Conservation (phyloP, 1,139 yeast genomes). For the Wickerhamomyces sp. region DNA sequence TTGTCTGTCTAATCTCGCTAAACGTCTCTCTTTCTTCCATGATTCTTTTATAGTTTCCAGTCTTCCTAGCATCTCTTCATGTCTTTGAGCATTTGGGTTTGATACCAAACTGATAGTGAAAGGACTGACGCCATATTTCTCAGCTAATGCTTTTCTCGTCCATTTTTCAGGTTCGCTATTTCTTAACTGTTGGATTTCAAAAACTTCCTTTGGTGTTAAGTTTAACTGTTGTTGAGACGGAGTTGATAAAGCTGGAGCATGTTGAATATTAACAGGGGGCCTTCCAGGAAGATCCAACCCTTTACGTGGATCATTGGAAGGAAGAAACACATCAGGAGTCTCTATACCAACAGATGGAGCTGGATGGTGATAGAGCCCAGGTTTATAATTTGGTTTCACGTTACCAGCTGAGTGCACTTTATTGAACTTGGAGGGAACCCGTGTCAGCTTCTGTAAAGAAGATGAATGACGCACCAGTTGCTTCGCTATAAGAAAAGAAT, state of each 20-base stretch:
- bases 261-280: slow-evolving; percentile 35
- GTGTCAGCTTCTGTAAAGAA: slow-evolving; percentile 4
- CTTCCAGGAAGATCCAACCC: slow-evolving; percentile 30
- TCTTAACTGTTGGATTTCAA: slow-evolving; percentile 61
- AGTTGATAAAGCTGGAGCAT: slow-evolving; percentile 47
- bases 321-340: slow-evolving; percentile 75
- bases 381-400: slow-evolving; percentile 28
- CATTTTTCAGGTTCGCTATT: slow-evolving; percentile 55
- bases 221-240: slow-evolving; percentile 49
- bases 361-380: slow-evolving; percentile 39
- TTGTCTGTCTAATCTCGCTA: slow-evolving; percentile 54
- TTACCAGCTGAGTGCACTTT: slow-evolving; percentile 19
- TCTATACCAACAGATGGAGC: slow-evolving; percentile 40
- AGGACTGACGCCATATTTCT: slow-evolving; percentile 54
- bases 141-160: slow-evolving; percentile 66
- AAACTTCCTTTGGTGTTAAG: slow-evolving; percentile 56
- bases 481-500: not conserved
- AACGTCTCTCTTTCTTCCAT: slow-evolving; percentile 50
- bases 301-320: slow-evolving; percentile 57
- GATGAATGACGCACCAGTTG: slow-evolving; percentile 6
- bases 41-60: slow-evolving; percentile 37
- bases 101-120: slow-evolving; percentile 52
- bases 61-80: slow-evolving; percentile 39
- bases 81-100: slow-evolving; percentile 34
- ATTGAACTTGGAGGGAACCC: slow-evolving; percentile 22